phyloP scores from a whole-genome alignment of 768 basidiomycete genomes.

The Lactarius quietus region DNA sequence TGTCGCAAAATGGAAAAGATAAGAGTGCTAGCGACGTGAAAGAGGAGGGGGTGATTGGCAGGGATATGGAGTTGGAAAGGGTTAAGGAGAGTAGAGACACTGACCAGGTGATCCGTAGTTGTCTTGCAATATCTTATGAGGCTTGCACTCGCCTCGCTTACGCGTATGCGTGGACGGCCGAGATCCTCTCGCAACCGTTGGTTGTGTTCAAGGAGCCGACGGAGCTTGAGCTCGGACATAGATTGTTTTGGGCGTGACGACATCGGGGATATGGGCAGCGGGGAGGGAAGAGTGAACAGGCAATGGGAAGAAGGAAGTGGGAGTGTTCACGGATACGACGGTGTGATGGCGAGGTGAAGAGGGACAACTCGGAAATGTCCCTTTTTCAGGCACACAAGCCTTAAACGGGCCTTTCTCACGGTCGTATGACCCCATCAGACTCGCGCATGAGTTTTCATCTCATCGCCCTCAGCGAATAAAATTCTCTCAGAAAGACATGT shows the following conservation, averaged over 20 bases:
- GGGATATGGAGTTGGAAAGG: not conserved
- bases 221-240: conserved; percentile 79
- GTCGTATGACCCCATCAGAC: not conserved
- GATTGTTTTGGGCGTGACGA: conserved; percentile 64
- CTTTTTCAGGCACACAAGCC: not conserved
- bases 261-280: conserved; percentile 35
- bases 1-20: too few species aligned
- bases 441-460: too few species aligned
- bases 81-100: conserved; percentile 27
- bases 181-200: conserved; percentile 68
- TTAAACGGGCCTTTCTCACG: not conserved
- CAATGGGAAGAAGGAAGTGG: not conserved
- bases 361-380: not conserved
- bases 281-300: not conserved
- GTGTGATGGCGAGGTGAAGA: not conserved
- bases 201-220: conserved; percentile 73
- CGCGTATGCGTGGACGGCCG: conserved; percentile 62
- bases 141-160: conserved; percentile 70
- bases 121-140: conserved; percentile 72
- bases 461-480: too few species aligned
- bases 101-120: conserved; percentile 65
- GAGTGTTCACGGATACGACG: not conserved
- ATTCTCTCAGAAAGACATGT: not conserved
- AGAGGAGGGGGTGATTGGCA: not conserved
- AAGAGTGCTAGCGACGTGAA: not conserved